phyloP scores from a whole-genome alignment of 192 early-diverging fungal species.

The Podila clonocystis region DNA sequence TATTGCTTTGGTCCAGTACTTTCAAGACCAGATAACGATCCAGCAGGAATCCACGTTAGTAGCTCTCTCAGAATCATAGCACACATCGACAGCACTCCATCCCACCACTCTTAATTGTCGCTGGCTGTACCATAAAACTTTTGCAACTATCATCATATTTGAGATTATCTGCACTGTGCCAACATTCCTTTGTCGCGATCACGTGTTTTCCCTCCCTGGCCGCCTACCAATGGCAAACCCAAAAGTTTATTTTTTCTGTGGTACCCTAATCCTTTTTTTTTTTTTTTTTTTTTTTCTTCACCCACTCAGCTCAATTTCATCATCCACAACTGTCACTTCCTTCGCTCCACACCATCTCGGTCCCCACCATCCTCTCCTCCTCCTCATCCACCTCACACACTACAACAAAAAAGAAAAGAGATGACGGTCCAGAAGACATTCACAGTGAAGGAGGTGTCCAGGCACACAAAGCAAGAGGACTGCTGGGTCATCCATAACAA shows the following conservation, averaged over 20 bases:
- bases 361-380: neutral
- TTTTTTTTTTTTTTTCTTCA: slow-evolving; percentile 1
- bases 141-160: no score
- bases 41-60: no score
- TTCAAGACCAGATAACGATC: no score
- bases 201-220: neutral
- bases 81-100: no score
- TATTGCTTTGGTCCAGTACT: no score
- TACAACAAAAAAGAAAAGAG: slow-evolving; percentile 7
- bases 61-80: no score
- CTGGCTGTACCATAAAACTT: no score
- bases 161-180: no score
- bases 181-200: no score
- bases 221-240: no score
- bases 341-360: neutral
- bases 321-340: neutral
- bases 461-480: slow-evolving; percentile 73
- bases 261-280: neutral
- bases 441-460: slow-evolving; percentile 74
- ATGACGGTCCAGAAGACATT: slow-evolving; percentile 16
- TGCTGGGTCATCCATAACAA: slow-evolving; percentile 84
- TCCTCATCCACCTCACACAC: neutral
- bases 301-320: neutral
- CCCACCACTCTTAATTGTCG: no score
- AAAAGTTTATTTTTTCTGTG: neutral